Conservation (phyloP, 2,329 filamentous ascomycete species). For the Ophiocordyceps robertsii region DNA sequence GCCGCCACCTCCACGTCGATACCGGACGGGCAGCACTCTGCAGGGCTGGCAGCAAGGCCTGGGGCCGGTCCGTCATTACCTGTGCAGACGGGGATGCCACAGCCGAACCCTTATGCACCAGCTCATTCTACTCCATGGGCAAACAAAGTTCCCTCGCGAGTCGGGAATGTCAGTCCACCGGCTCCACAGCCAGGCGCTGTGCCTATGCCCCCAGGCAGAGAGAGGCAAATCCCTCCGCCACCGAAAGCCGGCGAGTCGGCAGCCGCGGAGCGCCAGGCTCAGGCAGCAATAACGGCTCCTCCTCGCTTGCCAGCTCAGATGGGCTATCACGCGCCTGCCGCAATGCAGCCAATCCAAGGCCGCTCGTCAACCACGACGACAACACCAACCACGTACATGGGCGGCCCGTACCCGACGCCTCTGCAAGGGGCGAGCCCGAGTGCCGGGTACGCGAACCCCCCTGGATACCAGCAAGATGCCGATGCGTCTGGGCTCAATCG, state of each 20-base stretch:
- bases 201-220: conserved; percentile 26
- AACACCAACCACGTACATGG: conserved; percentile 10
- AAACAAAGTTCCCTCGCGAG: neutral
- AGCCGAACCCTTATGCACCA: conserved; percentile 19
- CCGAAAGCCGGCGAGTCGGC: conserved; percentile 34
- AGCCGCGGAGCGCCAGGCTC: conserved; percentile 8
- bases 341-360: conserved; percentile 26
- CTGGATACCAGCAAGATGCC: conserved; percentile 43
- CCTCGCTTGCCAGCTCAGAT: conserved; percentile 30
- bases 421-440: conserved; percentile 12
- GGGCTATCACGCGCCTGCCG: conserved; percentile 32
- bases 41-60: conserved; percentile 29
- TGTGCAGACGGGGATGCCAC: conserved; percentile 24
- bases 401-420: conserved; percentile 12
- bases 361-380: conserved; percentile 30
- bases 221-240: conserved; percentile 29
- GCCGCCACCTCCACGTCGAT: neutral
- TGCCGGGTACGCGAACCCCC: conserved; percentile 28
- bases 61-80: conserved; percentile 31
- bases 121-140: conserved; percentile 29
- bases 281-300: conserved; percentile 15
- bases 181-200: conserved; percentile 44
- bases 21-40: conserved; percentile 7
- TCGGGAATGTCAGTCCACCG: conserved; percentile 26
- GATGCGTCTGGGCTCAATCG: conserved; percentile 37